phyloP scores from a whole-genome alignment of 768 basidiomycete genomes.

The Imleria badia region DNA sequence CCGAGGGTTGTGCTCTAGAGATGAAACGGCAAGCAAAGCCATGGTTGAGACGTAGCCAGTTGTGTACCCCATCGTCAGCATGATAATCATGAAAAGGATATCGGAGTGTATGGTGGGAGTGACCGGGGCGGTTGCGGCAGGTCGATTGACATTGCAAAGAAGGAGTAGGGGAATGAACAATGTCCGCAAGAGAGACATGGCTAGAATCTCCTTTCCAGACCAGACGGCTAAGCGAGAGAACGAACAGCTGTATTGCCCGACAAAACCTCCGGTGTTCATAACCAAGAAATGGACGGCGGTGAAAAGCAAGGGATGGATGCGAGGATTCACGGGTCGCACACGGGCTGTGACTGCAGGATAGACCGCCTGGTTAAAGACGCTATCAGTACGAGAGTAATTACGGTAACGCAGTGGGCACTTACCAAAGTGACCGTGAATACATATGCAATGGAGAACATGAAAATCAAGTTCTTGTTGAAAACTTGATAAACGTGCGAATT shows the following conservation, averaged over 20 bases:
- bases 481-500: not conserved
- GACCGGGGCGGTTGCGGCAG: constrained; percentile 29
- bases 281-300: constrained; percentile 67
- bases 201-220: not conserved
- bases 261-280: constrained; percentile 69
- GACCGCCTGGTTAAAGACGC: not conserved
- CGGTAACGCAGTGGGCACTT: not conserved
- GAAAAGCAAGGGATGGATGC: constrained; percentile 2
- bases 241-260: constrained; percentile 68
- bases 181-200: constrained; percentile 2
- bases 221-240: constrained; percentile 70
- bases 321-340: not conserved
- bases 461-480: not conserved
- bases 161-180: not conserved
- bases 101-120: constrained; percentile 67
- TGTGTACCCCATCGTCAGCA: constrained; percentile 67
- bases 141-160: constrained; percentile 59
- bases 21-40: constrained; percentile 81
- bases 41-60: constrained; percentile 79
- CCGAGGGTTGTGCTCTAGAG: constrained; percentile 35
- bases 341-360: not conserved
- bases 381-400: not conserved
- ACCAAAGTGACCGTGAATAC: not conserved
- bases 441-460: not conserved
- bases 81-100: constrained; percentile 65